These are phyloP conservation scores for Acrocalymma vagum DNA, from an alignment of 2,329 filamentous ascomycete species.

Conservation along the genomic window DNA sequence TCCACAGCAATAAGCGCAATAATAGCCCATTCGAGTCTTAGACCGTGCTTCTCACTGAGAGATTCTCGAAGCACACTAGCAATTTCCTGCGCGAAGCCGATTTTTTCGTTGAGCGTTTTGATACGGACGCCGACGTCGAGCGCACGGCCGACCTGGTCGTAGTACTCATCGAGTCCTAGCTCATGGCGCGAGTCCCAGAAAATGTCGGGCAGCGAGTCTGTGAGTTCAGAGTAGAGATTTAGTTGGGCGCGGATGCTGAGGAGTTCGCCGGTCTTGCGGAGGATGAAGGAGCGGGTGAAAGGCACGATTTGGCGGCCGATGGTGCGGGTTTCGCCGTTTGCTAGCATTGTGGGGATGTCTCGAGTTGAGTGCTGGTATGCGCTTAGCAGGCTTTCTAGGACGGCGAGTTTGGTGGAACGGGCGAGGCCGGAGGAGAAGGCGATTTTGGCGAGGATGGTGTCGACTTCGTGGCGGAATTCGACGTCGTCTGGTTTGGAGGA, in stretches of 20 bases:
- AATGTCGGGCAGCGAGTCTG: conserved; percentile 91
- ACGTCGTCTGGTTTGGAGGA: conserved; percentile 19
- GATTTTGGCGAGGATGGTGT: conserved; percentile 86
- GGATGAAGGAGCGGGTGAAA: conserved; percentile 78
- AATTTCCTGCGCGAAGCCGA: conserved; percentile 97
- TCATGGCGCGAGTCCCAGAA: conserved; percentile 96
- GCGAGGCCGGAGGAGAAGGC: conserved; percentile 96
- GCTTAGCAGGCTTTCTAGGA: conserved; percentile 83
- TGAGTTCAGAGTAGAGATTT: conserved; percentile 96
- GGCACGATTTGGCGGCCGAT: conserved; percentile 33
- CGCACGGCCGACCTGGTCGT: conserved; percentile 89
- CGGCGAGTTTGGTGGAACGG: conserved; percentile 90
- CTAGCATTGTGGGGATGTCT: conserved; percentile 80
- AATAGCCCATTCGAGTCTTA: conserved; percentile 93
- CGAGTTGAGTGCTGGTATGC: conserved; percentile 89
- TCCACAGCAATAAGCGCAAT: conserved; percentile 93
- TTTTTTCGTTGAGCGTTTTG: conserved; percentile 91
- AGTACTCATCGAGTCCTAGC: conserved; percentile 90
- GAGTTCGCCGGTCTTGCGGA: conserved; percentile 92
- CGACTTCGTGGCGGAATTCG: conserved; percentile 52
- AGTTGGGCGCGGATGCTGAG: conserved; percentile 88
- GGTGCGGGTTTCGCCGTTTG: conserved; percentile 69
- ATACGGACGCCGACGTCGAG: conserved; percentile 93
- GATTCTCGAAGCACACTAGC: conserved; percentile 87
- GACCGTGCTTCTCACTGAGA: conserved; percentile 87